phyloP scores from a whole-genome alignment of 176 grass and related monocot genomes.

The Eleusine coracana region DNA sequence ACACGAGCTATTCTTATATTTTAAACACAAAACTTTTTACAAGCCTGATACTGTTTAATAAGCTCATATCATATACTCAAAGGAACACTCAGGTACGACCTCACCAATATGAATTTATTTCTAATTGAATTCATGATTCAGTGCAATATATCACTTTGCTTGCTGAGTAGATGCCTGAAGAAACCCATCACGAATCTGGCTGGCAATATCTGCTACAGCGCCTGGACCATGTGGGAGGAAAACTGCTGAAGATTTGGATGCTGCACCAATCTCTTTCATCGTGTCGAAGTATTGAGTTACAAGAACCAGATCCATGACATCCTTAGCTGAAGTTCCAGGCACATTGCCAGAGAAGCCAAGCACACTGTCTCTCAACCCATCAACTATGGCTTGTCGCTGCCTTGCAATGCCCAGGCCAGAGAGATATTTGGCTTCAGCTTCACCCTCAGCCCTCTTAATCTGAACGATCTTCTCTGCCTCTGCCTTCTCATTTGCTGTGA shows the following conservation, averaged over 20 bases:
- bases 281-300: conserved; percentile 46
- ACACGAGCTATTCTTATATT: background rate
- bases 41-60: conserved; percentile 20
- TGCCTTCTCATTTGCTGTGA: conserved; percentile 50
- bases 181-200: conserved; percentile 47
- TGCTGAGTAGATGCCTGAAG: conserved; percentile 40
- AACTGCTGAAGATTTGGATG: conserved; percentile 52
- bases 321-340: conserved; percentile 52
- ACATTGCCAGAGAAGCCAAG: conserved; percentile 51
- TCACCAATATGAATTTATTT: conserved; percentile 20
- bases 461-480: conserved; percentile 62
- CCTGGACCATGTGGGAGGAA: conserved; percentile 56
- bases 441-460: conserved; percentile 56
- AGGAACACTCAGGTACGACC: background rate
- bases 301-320: conserved; percentile 52
- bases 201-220: conserved; percentile 47
- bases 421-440: conserved; percentile 52
- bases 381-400: conserved; percentile 52
- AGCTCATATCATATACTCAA: background rate
- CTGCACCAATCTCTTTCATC: conserved; percentile 53
- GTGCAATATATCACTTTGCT: background rate
- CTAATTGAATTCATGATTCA: background rate
- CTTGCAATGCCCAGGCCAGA: conserved; percentile 50
- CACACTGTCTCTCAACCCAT: conserved; percentile 49
- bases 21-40: conserved; percentile 30